Base-by-base conservation (phyloP, 2,329 filamentous ascomycete genomes). In the Rhynchosporium secalis region DNA sequence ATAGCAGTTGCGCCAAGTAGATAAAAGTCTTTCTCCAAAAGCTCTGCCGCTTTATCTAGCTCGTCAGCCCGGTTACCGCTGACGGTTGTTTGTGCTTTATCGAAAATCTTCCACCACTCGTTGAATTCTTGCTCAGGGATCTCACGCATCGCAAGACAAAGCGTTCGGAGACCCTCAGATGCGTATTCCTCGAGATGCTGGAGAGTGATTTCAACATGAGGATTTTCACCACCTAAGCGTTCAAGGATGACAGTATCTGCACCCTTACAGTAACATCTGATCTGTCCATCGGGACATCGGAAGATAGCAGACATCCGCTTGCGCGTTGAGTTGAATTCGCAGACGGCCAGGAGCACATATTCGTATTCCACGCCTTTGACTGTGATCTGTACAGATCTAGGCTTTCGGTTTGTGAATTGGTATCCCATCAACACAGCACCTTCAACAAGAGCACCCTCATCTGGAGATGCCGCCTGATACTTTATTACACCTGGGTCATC, bases 231-330 rank as follows among this genome's bases (percentile, higher is more conserved):
- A 67, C 88, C 86, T 13, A 99, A 81, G 26, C 96, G 89, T 75
- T 99, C 96, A 58, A 99, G 79, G 69, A 99, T 99, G 56, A 99
- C 95, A 1, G 95, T 99, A 75, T 99, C 95, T 51, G 95, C 95
- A 70, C 95, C 95, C 78, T 99, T 99, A 78, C 89, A 94, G 77
- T 97, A 99, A 70, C 92, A 87, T 56, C 95, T 84, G 63, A 99
- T 89, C 78, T 95, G 96, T 66, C 95, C 95, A 78, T 98, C 94
- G 0, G 95, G 95, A 73, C 94, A 97, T 58, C 96, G 87, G 79
- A 96, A 97, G 69, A 99, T 96, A 28, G 94, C 91, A 7, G 95
- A 98, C 95, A 99, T 99, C 68, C 95, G 84, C 79, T 99, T 99
- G 71, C 95, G 84, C 8, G 92, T 95, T 1, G 95, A 98, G 78